Conservation (phyloP, 1,284 basidiomycete species). For the Cystobasidium sp. region DNA sequence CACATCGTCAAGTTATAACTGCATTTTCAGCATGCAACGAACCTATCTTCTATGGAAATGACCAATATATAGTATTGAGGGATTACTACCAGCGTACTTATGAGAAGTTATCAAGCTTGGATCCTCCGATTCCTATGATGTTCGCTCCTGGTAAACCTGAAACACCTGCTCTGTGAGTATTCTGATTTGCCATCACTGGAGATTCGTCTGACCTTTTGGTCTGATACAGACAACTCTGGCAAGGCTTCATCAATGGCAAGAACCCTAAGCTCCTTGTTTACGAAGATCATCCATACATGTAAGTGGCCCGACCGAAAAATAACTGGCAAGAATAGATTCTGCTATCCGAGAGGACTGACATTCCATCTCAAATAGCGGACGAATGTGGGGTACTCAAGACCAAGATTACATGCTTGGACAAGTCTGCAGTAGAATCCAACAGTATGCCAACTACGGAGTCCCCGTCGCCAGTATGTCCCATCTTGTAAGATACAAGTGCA, state of each 20-base stretch:
- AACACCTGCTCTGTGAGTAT: constrained; percentile 18
- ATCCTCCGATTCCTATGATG: constrained; percentile 39
- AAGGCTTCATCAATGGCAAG: constrained; percentile 48
- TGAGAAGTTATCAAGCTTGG: constrained; percentile 17
- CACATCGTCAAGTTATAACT: constrained; percentile 52
- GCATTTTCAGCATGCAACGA: constrained; percentile 52
- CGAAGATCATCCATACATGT: constrained; percentile 53
- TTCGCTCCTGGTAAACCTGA: constrained; percentile 42
- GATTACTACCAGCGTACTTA: constrained; percentile 44
- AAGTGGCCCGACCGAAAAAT: no score
- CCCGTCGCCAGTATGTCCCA: constrained; percentile 47
- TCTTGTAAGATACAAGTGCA: not conserved
- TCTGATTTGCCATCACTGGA: constrained; percentile 28
- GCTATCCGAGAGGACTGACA: no score
- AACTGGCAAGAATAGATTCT: no score
- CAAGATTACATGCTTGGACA: constrained; percentile 50
- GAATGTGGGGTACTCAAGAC: constrained; percentile 52
- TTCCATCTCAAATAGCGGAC: constrained; percentile 45
- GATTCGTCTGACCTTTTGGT: constrained; percentile 28
- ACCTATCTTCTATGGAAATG: constrained; percentile 39
- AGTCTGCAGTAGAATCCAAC: constrained; percentile 50
- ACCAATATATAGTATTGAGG: constrained; percentile 27
- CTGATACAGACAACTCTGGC: constrained; percentile 35
- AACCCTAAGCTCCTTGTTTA: constrained; percentile 51
- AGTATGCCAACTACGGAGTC: constrained; percentile 52